These are phyloP conservation scores for Kodamaea fukazawae DNA, from an alignment of 805 yeast species.

Conservation along the genomic window DNA sequence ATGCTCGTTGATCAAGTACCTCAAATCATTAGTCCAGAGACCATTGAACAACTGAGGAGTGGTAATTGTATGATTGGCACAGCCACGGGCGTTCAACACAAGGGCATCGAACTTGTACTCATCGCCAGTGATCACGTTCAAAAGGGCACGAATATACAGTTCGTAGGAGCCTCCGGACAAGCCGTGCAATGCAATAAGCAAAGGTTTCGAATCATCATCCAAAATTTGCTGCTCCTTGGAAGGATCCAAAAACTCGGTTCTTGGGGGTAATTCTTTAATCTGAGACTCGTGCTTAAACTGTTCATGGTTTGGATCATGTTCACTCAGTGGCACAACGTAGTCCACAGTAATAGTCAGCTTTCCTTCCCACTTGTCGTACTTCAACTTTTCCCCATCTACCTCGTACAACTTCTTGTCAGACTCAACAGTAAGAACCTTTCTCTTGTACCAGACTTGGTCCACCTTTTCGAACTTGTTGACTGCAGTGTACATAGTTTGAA, in stretches of 20 bases:
- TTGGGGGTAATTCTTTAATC: conserved; percentile 59
- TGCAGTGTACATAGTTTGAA: conserved; percentile 50
- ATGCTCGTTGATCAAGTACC: conserved; percentile 53
- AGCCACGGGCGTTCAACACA: conserved; percentile 70
- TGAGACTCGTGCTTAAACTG: conserved; percentile 43
- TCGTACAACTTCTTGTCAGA: conserved; percentile 23
- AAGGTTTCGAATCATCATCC: conserved; percentile 47
- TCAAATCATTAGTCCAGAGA: conserved; percentile 64
- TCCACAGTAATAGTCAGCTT: conserved; percentile 49
- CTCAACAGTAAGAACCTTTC: conserved; percentile 34
- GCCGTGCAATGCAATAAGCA: conserved; percentile 66
- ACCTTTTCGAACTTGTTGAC: conserved; percentile 39
- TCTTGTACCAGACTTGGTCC: conserved; percentile 45
- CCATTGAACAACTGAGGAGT: conserved; percentile 68
- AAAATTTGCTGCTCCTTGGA: conserved; percentile 37
- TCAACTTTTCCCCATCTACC: conserved; percentile 26
- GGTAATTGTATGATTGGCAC: conserved; percentile 70
- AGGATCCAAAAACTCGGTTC: conserved; percentile 59
- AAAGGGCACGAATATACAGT: conserved; percentile 60
- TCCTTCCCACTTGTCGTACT: conserved; percentile 42
- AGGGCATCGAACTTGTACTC: conserved; percentile 50
- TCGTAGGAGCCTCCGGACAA: conserved; percentile 81
- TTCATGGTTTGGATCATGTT: conserved; percentile 21
- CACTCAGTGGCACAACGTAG: conserved; percentile 34
- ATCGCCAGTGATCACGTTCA: conserved; percentile 40